A percentile compares a stretch with the other conserved stretches of the same genome.
These are phyloP conservation scores for Entomortierella beljakovae DNA, from an alignment of 192 early-diverging fungal genomes.

Conservation along the genomic window DNA sequence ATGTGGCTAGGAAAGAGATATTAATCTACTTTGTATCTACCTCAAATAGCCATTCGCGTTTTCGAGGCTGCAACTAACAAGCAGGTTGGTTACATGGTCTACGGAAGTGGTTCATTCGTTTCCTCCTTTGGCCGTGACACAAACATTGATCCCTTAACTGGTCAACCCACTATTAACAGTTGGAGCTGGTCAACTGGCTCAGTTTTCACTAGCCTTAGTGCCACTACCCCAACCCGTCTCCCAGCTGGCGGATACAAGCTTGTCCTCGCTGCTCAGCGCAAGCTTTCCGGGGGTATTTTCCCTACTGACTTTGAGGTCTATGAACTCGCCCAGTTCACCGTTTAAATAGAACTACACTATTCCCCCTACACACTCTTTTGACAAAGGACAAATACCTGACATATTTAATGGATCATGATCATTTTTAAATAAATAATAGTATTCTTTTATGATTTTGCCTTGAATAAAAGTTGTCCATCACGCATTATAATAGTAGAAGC, in stretches of 20 bases:
- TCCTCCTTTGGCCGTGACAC: conserved; percentile 11
- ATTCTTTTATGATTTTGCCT: conserved; percentile 18
- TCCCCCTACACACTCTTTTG: neutral
- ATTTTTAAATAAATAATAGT: neutral
- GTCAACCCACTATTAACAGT: neutral
- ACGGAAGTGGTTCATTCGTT: neutral
- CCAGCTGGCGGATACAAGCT: conserved; percentile 41
- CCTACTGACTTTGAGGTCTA: conserved; percentile 40
- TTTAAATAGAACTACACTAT: conserved; percentile 5
- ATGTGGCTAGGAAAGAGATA: no score
- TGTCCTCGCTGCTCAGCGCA: conserved; percentile 29
- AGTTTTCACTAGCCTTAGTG: conserved; percentile 5
- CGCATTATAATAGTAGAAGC: conserved; percentile 16
- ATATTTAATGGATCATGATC: no score
- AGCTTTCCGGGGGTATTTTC: conserved; percentile 33
- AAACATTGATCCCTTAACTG: conserved; percentile 15
- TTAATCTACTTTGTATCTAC: neutral
- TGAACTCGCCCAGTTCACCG: conserved; percentile 20
- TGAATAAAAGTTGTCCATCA: conserved; percentile 39
- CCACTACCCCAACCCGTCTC: neutral
- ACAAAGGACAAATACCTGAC: neutral
- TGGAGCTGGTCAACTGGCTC: conserved; percentile 1
- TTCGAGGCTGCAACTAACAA: conserved; percentile 3
- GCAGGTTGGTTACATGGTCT: conserved; percentile 25
- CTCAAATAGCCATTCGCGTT: conserved; percentile 7